Evolutionary conservation across 768 basidiomycete genomes (phyloP), one percentile per base, ranked within the genome.

Genomic region (Coprinopsis strossmayeri): DNA sequence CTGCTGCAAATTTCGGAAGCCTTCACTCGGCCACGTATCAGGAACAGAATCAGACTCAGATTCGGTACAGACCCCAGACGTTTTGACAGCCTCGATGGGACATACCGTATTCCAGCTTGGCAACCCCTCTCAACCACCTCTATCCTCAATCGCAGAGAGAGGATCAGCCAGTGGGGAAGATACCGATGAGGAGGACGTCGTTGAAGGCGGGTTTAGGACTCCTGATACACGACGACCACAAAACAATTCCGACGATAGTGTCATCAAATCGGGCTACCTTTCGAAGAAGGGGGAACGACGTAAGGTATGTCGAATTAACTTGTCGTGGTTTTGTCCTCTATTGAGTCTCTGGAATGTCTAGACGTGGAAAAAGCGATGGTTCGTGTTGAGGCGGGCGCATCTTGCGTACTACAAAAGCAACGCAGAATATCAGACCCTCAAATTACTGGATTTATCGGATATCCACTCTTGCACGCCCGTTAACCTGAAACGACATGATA

Each of bases 331-430:
- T n/a, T n/a, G 24, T 24, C 51, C 28, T 32, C 32, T 45, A 50
- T 18, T 45, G 40, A 50, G 26, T n/a, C 5, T 28, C 21, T 20
- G 5, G 24, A 26, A 38, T 35, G 28, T 18, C 17, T 60, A 95
- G 93, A 92, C 88, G 1, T 99, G 96, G 96, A 97, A 98, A 77
- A 94, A 93, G 68, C 80, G 94, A 18, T 98, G 95, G 95, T 98
- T 98, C 58, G 96, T 99, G 1, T 70, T 99, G 50, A 81, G 95
- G 15, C 81, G 91, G 0, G 87, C 87, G 2, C 91, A 96, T 65
- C 70, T 99, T 43, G 92, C 92, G 2, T 97, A 95, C 67, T 98
- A 98, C 80, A 97, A 98, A 73, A 91, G 80, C 41, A 84, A 87
- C 26, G 87, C 89, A 49, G 95, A 99, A 67, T 98, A 98, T 69